Percentiles rank a stretch among this genome's conserved stretches.
Evolutionary conservation across 495 filamentous ascomycete genomes (phyloP).

Genomic region (Hypoxylon fuscum): DNA sequence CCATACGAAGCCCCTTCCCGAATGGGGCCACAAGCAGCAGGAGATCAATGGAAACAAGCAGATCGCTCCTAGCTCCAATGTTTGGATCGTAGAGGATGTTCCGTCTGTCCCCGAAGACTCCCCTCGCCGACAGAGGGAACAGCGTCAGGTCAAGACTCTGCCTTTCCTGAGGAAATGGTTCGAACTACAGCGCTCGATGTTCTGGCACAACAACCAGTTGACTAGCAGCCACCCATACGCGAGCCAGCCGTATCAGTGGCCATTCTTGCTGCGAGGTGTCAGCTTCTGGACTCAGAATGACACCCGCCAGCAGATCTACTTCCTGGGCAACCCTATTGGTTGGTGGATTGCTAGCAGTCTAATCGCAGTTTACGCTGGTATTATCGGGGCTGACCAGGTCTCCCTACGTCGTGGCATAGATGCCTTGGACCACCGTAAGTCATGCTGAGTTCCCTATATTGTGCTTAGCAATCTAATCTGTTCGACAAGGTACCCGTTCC

Average conservation of each 20-base stretch:
- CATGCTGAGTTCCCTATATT: background rate
- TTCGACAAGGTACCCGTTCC: conserved; percentile 76
- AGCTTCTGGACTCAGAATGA: conserved; percentile 99
- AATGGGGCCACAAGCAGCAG: conserved; percentile 96
- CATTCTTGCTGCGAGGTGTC: conserved; percentile 93
- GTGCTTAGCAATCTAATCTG: conserved; percentile 30
- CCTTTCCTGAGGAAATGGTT: conserved; percentile 95
- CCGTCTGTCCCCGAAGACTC: conserved; percentile 75
- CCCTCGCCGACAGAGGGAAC: conserved; percentile 73
- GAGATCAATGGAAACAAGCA: conserved; percentile 99
- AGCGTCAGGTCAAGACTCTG: conserved; percentile 78
- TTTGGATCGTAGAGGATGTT: conserved; percentile 94
- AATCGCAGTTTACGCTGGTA: conserved; percentile 91
- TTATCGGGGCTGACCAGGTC: conserved; percentile 91
- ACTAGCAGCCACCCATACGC: conserved; percentile 97
- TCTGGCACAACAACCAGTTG: conserved; percentile 97
- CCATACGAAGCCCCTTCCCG: conserved; percentile 88
- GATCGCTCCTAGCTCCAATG: conserved; percentile 84
- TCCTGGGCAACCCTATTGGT: conserved; percentile 94
- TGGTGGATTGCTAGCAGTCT: conserved; percentile 97
- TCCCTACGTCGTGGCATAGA: conserved; percentile 91
- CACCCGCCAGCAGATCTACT: conserved; percentile 96
- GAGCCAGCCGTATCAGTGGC: conserved; percentile 95
- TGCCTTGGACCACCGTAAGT: conserved; percentile 92
- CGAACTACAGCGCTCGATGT: conserved; percentile 97